phyloP scores from a whole-genome alignment of 179 eudicot species.

The Sideroxylon spinosum region DNA sequence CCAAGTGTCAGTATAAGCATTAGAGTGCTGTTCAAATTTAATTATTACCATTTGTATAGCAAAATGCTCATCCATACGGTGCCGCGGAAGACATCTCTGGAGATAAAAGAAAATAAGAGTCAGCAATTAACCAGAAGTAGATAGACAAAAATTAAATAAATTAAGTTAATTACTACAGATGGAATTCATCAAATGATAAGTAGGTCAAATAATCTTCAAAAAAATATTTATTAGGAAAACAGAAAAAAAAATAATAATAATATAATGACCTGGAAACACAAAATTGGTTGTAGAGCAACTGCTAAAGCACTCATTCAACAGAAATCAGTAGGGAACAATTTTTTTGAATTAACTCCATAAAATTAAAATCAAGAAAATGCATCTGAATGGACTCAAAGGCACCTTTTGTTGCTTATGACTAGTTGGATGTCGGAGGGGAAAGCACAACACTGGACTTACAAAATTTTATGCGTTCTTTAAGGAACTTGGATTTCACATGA shows the following conservation, averaged over 20 bases:
- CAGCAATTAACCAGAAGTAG: conserved; percentile 17
- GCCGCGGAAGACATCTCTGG: conserved; percentile 94
- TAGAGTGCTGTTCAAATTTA: not conserved
- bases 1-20: conserved; percentile 8
- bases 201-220: not conserved
- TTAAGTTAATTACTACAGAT: not conserved
- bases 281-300: not conserved
- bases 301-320: not conserved
- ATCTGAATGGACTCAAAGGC: too few species aligned
- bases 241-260: not conserved
- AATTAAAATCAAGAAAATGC: not conserved
- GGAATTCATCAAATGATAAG: conserved; percentile 10
- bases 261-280: not conserved
- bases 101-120: conserved; percentile 19
- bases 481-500: too few species aligned
- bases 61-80: conserved; percentile 86
- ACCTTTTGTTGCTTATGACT: too few species aligned
- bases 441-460: too few species aligned
- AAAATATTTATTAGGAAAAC: not conserved
- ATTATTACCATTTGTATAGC: conserved; percentile 75
- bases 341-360: not conserved
- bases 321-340: not conserved
- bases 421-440: too few species aligned
- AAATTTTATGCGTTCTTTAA: too few species aligned
- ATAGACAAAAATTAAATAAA: not conserved